A percentile compares a stretch with the other conserved stretches of the same genome.
phyloP scores from a whole-genome alignment of 208 protist species.

The Herpetomonas muscarum region DNA sequence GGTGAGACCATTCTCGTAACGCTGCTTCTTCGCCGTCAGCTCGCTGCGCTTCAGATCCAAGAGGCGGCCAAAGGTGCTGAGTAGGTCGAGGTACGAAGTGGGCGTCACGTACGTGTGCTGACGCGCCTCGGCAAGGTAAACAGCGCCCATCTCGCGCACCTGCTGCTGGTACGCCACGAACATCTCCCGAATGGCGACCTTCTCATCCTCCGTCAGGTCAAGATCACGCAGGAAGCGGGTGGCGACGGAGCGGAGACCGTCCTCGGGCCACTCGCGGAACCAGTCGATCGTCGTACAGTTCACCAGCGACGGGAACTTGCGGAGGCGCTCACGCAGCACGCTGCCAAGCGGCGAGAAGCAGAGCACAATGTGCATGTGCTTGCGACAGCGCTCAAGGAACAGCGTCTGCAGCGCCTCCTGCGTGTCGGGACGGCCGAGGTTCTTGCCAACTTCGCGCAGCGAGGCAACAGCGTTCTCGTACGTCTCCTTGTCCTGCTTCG shows the following conservation, averaged over 20 bases:
- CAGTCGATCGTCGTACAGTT: slow-evolving; percentile 99
- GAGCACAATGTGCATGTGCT: slow-evolving; percentile 95
- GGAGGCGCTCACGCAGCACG: slow-evolving; percentile 90
- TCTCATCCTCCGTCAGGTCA: slow-evolving; percentile 71
- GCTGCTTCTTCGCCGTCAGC: slow-evolving; percentile 81
- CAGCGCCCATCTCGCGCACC: slow-evolving; percentile 69
- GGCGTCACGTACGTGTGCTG: slow-evolving; percentile 95
- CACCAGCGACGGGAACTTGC: slow-evolving; percentile 97
- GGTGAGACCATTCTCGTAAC: slow-evolving; percentile 85
- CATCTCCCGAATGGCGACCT: slow-evolving; percentile 70
- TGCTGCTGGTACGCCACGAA: slow-evolving; percentile 92
- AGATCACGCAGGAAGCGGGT: slow-evolving; percentile 81
- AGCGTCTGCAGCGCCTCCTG: slow-evolving; percentile 80
- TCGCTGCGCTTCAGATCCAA: slow-evolving; percentile 81
- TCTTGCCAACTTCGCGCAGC: slow-evolving; percentile 81
- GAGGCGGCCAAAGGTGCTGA: slow-evolving; percentile 89
- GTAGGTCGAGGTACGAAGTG: slow-evolving; percentile 94
- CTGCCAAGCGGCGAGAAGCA: slow-evolving; percentile 97
- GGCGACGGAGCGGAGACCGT: slow-evolving; percentile 92
- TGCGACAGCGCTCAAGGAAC: slow-evolving; percentile 91
- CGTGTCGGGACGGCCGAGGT: slow-evolving; percentile 80
- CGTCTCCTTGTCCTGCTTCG: slow-evolving; percentile 88
- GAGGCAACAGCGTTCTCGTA: slow-evolving; percentile 87
- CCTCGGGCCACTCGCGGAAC: slow-evolving; percentile 96
- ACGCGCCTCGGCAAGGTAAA: slow-evolving; percentile 86